Conservation (phyloP, 1,284 basidiomycete genomes). For the Somion occarium region DNA sequence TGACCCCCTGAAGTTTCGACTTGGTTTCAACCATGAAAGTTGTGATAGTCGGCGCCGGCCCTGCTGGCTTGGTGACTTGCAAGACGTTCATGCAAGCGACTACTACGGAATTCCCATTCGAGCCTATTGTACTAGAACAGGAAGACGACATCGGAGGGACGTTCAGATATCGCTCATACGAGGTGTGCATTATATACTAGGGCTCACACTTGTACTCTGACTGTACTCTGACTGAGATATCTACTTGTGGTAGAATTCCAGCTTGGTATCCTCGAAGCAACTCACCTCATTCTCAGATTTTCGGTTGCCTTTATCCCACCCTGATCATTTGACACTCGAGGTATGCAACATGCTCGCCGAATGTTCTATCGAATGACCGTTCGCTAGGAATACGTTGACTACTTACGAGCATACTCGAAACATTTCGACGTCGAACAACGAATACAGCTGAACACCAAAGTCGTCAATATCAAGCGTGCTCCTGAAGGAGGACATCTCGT, state of each 20-base stretch:
- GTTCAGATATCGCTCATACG: constrained; percentile 42
- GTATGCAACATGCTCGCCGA: constrained; percentile 13
- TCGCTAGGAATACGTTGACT: constrained; percentile 48
- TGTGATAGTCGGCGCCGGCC: constrained; percentile 50
- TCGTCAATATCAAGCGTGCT: constrained; percentile 34
- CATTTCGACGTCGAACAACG: constrained; percentile 40
- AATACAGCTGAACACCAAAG: constrained; percentile 42
- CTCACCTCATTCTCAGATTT: constrained; percentile 65
- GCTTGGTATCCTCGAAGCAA: constrained; percentile 55
- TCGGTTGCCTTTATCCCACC: constrained; percentile 44
- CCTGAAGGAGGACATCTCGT: constrained; percentile 32
- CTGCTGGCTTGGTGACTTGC: constrained; percentile 54
- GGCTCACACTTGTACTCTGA: too few relatives aligned
- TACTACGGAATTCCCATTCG: constrained; percentile 36
- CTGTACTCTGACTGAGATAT: too few relatives aligned
- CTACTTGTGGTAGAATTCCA: constrained; percentile 58
- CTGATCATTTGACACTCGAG: constrained; percentile 56
- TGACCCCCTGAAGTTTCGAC: too few relatives aligned
- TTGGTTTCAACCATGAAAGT: too few relatives aligned
- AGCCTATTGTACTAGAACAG: constrained; percentile 54
- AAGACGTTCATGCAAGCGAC: constrained; percentile 50
- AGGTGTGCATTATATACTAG: constrained; percentile 29
- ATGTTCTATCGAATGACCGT: neutral
- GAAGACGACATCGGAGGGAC: constrained; percentile 62
- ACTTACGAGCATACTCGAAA: constrained; percentile 47